These are phyloP conservation scores for Metschnikowia colocasiae DNA, from an alignment of 805 yeast genomes.

Conservation along the genomic window DNA sequence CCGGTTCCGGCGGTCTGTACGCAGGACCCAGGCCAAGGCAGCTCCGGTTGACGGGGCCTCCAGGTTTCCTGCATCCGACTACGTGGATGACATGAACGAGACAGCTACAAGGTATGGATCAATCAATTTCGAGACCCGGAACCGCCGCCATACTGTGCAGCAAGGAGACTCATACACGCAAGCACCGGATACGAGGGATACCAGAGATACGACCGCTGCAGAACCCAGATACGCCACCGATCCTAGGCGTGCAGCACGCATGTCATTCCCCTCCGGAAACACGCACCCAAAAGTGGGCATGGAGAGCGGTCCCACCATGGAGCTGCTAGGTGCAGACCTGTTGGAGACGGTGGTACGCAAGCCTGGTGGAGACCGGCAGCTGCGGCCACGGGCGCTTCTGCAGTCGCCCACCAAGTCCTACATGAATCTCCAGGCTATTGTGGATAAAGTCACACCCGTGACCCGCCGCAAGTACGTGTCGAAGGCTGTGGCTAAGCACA, in stretches of 20 bases:
- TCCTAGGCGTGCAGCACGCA: neutral
- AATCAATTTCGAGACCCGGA: slow-evolving; percentile 21
- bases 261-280: neutral
- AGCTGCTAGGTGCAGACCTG: slow-evolving; percentile 6
- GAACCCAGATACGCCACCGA: no score
- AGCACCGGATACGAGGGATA: neutral
- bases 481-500: slow-evolving; percentile 39
- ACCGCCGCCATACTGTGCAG: neutral
- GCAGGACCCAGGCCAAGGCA: slow-evolving; percentile 19
- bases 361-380: neutral
- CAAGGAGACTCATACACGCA: neutral
- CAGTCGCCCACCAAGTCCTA: slow-evolving; percentile 34
- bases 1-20: slow-evolving; percentile 37
- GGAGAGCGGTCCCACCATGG: neutral
- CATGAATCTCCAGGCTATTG: slow-evolving; percentile 29
- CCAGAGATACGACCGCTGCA: neutral
- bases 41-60: neutral
- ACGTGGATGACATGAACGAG: slow-evolving; percentile 34
- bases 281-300: neutral
- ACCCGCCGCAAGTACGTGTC: slow-evolving; percentile 27
- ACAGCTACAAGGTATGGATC: slow-evolving; percentile 37
- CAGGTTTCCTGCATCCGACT: slow-evolving; percentile 26
- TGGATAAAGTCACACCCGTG: slow-evolving; percentile 30
- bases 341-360: slow-evolving; percentile 11
- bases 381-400: slow-evolving; percentile 24